phyloP scores from a whole-genome alignment of 441 rosid genomes.

The Populus tomentosa region DNA sequence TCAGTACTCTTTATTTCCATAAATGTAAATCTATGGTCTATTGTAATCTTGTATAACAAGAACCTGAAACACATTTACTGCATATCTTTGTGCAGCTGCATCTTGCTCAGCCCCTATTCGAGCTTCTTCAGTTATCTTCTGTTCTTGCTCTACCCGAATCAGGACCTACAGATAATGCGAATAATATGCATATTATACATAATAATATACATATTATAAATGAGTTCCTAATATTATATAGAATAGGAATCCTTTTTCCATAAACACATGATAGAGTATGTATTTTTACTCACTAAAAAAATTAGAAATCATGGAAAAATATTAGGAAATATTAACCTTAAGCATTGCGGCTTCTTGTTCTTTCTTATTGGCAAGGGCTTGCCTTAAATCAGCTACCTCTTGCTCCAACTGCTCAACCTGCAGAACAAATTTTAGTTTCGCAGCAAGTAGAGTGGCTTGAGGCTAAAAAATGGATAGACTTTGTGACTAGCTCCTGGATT shows the following conservation, averaged over 20 bases:
- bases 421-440: constrained; percentile 18
- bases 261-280: neutral
- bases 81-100: constrained; percentile 88
- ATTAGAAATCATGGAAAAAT: neutral
- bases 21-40: neutral
- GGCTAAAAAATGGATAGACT: constrained; percentile 5
- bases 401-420: constrained; percentile 90
- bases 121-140: constrained; percentile 94
- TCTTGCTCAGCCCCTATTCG: constrained; percentile 91
- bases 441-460: constrained; percentile 8
- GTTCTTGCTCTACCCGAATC: constrained; percentile 99
- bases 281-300: constrained; percentile 13
- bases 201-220: no score
- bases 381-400: constrained; percentile 59
- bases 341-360: constrained; percentile 98
- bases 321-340: constrained; percentile 49
- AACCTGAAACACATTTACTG: constrained; percentile 79
- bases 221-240: constrained; percentile 8
- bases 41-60: neutral
- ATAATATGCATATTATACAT: neutral
- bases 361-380: constrained; percentile 79
- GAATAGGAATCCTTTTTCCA: neutral
- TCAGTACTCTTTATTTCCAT: neutral
- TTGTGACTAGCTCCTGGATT: neutral
- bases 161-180: constrained; percentile 50